Conservation (phyloP, 2,329 filamentous ascomycete species). For the Colletotrichum sp. region DNA sequence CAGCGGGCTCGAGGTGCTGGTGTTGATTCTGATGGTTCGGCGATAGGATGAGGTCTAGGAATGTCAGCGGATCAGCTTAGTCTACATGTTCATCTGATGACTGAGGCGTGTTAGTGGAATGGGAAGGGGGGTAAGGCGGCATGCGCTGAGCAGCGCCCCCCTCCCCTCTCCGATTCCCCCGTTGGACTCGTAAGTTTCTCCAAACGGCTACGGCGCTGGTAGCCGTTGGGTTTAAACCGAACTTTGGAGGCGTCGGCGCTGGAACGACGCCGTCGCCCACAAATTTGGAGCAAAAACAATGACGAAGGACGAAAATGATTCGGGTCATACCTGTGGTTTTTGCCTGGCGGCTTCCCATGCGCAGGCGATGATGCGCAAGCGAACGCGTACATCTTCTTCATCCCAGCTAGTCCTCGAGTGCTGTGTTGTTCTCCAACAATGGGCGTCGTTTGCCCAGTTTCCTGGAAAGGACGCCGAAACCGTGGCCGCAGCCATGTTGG, state of each 20-base stretch:
- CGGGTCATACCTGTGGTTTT: constrained; percentile 25
- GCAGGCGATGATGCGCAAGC: constrained; percentile 34
- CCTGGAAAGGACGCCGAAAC: constrained; percentile 46
- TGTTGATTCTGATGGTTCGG: not conserved
- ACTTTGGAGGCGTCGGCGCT: not conserved
- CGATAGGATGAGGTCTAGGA: constrained; percentile 12
- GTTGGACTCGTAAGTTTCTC: not conserved
- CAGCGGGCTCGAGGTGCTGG: constrained; percentile 26
- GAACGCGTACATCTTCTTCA: constrained; percentile 27
- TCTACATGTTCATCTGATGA: constrained; percentile 7
- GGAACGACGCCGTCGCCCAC: constrained; percentile 9
- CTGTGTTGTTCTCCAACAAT: constrained; percentile 37
- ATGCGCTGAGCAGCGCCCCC: not conserved
- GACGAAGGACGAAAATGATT: constrained; percentile 6
- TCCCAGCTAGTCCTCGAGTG: constrained; percentile 40
- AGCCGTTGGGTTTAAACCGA: constrained; percentile 7
- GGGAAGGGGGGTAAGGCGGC: not conserved
- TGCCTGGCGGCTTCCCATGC: constrained; percentile 33
- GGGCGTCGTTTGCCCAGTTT: constrained; percentile 45
- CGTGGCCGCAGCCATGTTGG: constrained; percentile 60
- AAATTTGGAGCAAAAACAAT: not conserved
- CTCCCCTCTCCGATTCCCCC: constrained; percentile 4
- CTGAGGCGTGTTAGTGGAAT: constrained; percentile 6
- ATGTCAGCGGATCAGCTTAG: constrained; percentile 17
- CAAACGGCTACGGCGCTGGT: not conserved